These are phyloP conservation scores for Ophiostoma sp. DNA, from an alignment of 2,329 filamentous ascomycete genomes.

Conservation along the genomic window DNA sequence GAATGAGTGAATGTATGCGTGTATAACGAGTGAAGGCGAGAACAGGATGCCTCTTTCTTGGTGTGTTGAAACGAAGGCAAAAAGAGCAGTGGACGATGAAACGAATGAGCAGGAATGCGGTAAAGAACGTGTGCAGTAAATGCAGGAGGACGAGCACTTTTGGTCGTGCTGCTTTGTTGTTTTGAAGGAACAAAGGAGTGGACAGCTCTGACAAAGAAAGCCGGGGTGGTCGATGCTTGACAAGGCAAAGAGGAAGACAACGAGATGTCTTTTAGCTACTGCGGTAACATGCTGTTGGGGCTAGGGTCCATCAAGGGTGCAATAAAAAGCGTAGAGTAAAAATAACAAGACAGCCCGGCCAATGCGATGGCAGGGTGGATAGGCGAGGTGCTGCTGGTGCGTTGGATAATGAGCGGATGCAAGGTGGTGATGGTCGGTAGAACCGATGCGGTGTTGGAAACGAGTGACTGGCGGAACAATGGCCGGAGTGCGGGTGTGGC, in stretches of 20 bases:
- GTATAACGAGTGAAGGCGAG: not conserved
- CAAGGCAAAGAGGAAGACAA: not conserved
- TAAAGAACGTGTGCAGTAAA: not conserved
- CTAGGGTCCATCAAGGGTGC: not conserved
- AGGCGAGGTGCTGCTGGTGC: not conserved
- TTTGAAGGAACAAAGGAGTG: slow-evolving; percentile 1
- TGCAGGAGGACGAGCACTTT: not conserved
- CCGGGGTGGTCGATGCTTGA: slow-evolving; percentile 1
- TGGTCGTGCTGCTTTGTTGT: not conserved
- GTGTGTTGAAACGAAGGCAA: not conserved
- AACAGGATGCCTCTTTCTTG: not conserved
- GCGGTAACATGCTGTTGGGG: slow-evolving; percentile 13
- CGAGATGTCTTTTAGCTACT: slow-evolving; percentile 5
- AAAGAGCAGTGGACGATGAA: not conserved
- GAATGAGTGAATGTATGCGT: too few species aligned
- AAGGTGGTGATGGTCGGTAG: not conserved
- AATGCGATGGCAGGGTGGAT: not conserved
- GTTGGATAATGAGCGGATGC: not conserved
- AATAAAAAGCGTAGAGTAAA: not conserved
- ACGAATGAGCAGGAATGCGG: slow-evolving; percentile 1
- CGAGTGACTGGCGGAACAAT: not conserved
- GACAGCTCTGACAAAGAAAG: slow-evolving; percentile 12
- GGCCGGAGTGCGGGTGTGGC: not conserved
- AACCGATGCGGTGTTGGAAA: not conserved
- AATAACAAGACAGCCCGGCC: not conserved